Conservation (phyloP, 164 flowering plant genomes). For the Echeveria elegans region DNA sequence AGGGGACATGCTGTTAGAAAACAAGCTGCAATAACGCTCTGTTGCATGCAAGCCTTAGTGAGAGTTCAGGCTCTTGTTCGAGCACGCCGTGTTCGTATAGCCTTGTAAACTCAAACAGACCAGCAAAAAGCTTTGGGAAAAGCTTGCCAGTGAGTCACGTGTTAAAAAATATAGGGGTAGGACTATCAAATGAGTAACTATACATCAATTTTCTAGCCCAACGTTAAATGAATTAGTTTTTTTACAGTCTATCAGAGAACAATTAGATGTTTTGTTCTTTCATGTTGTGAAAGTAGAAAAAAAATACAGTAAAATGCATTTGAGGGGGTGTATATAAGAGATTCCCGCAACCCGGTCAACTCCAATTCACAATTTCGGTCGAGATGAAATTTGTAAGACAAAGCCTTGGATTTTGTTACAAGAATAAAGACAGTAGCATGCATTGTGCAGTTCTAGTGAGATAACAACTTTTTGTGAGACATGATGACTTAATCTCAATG, state of each 20-base stretch:
- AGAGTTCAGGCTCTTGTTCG: constrained; percentile 97
- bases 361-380: neutral
- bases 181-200: too few relatives aligned
- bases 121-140: constrained; percentile 63
- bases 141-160: constrained; percentile 62
- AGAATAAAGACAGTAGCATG: neutral
- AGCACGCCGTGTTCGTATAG: constrained; percentile 93
- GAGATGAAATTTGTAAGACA: neutral
- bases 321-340: constrained; percentile 1
- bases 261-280: neutral
- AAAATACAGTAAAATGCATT: neutral
- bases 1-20: constrained; percentile 98
- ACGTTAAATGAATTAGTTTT: too few relatives aligned
- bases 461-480: too few relatives aligned
- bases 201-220: too few relatives aligned
- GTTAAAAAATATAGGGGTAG: constrained; percentile 85
- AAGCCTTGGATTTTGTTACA: neutral
- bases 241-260: too few relatives aligned
- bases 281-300: too few relatives aligned
- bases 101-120: constrained; percentile 68
- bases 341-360: neutral
- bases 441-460: neutral
- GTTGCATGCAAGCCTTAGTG: constrained; percentile 98
- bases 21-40: constrained; percentile 95
- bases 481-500: too few relatives aligned